Evolutionary conservation across 306 rosid species (phyloP).

Genomic region (Lathyrus tuberosus): DNA sequence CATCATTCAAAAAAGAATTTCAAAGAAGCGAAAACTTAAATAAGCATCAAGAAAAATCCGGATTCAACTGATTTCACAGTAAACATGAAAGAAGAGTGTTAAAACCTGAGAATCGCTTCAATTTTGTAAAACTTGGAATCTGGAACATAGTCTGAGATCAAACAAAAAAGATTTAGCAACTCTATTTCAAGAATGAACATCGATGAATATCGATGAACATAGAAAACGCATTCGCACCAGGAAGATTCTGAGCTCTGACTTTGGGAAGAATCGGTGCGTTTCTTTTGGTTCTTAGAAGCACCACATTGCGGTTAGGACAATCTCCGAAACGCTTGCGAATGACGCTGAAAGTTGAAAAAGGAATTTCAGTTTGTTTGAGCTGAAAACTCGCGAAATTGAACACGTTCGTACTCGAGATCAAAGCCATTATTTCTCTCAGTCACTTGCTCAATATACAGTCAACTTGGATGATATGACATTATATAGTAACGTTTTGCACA

Average conservation of each 20-base stretch:
- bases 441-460: neutral
- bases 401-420: conserved; percentile 37
- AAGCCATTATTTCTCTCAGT: conserved; percentile 47
- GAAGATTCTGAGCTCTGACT: conserved; percentile 58
- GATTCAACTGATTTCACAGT: conserved; percentile 4
- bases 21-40: conserved; percentile 36
- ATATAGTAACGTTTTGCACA: neutral
- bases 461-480: neutral
- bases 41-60: conserved; percentile 28
- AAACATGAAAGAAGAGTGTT: neutral
- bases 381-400: conserved; percentile 38
- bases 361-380: conserved; percentile 35
- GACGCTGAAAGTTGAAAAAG: conserved; percentile 31
- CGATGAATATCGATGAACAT: neutral
- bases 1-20: conserved; percentile 43
- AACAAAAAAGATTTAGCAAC: conserved; percentile 19
- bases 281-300: conserved; percentile 41
- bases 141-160: conserved; percentile 56
- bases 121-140: conserved; percentile 82
- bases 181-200: neutral
- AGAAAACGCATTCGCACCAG: conserved; percentile 42
- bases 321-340: conserved; percentile 34
- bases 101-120: conserved; percentile 89
- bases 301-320: conserved; percentile 42
- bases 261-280: conserved; percentile 53